Evolutionary conservation across 2,329 filamentous ascomycete species (phyloP).

Genomic region (Nemania diffusa): DNA sequence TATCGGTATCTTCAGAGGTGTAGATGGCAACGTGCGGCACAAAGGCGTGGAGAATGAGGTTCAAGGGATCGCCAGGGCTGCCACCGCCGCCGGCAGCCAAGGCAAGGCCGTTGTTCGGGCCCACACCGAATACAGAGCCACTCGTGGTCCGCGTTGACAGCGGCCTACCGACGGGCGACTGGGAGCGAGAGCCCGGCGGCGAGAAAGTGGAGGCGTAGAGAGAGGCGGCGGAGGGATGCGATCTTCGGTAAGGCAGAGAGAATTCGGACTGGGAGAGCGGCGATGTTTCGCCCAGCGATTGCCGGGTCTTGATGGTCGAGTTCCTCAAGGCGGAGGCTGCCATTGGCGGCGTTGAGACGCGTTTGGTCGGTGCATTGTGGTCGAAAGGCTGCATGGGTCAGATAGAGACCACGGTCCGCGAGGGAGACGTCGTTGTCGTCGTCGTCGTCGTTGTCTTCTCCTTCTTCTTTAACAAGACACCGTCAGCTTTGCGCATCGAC

Average conservation of each 20-base stretch:
- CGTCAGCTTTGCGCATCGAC: constrained; percentile 20
- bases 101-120: constrained; percentile 56
- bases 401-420: constrained; percentile 11
- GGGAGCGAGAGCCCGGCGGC: constrained; percentile 74
- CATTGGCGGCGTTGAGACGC: constrained; percentile 75
- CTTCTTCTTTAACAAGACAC: constrained; percentile 12
- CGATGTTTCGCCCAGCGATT: constrained; percentile 61
- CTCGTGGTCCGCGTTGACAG: constrained; percentile 67
- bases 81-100: constrained; percentile 56
- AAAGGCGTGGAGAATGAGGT: constrained; percentile 83
- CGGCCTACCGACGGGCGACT: constrained; percentile 71
- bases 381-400: constrained; percentile 46
- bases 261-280: constrained; percentile 63
- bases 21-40: constrained; percentile 89
- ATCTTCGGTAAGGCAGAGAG: constrained; percentile 63
- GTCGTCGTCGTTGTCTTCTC: constrained; percentile 2
- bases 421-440: constrained; percentile 4
- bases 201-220: constrained; percentile 73
- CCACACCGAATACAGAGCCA: constrained; percentile 66
- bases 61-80: constrained; percentile 65
- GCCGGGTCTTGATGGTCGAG: constrained; percentile 72
- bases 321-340: constrained; percentile 69
- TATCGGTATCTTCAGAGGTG: constrained; percentile 86
- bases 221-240: constrained; percentile 69
- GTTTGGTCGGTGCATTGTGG: constrained; percentile 65